A percentile compares a stretch with the other conserved stretches of the same genome.
These are phyloP conservation scores for Cephaloascus fragrans DNA, from an alignment of 805 yeast species.

Conservation along the genomic window DNA sequence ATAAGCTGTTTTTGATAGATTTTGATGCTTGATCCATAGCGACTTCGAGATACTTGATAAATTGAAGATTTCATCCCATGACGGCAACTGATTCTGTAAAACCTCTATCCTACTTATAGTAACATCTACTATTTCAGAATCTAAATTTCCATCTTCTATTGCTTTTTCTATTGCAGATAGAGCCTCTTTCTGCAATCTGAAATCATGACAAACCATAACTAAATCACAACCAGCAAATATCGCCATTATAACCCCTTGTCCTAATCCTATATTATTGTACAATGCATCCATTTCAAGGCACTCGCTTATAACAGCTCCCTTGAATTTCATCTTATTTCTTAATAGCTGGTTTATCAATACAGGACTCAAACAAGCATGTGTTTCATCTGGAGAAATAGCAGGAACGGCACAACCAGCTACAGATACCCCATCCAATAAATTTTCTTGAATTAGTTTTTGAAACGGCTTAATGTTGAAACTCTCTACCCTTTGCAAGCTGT, in stretches of 20 bases:
- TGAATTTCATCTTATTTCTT: constrained; percentile 39
- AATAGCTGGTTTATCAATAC: constrained; percentile 38
- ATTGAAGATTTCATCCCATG: constrained; percentile 34
- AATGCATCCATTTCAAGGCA: constrained; percentile 57
- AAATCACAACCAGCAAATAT: constrained; percentile 58
- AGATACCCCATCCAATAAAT: constrained; percentile 41
- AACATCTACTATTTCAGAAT: constrained; percentile 28
- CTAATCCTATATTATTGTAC: constrained; percentile 52
- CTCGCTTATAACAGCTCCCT: constrained; percentile 50
- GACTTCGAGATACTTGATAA: constrained; percentile 16
- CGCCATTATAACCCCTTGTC: constrained; percentile 57
- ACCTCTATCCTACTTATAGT: constrained; percentile 32
- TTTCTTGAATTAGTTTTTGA: constrained; percentile 31
- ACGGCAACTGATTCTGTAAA: constrained; percentile 29
- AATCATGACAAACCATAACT: constrained; percentile 52
- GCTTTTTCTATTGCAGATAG: constrained; percentile 30
- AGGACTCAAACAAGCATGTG: constrained; percentile 54
- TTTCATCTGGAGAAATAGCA: constrained; percentile 46
- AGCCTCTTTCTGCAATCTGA: constrained; percentile 45
- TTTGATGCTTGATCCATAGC: constrained; percentile 30
- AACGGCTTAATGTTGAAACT: constrained; percentile 43
- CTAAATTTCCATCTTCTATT: constrained; percentile 26
- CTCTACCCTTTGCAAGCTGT: constrained; percentile 41
- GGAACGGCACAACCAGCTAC: constrained; percentile 64
- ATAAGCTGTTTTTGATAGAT: constrained; percentile 35